Conservation (phyloP, 228 moss, liverwort and hornwort genomes). For the Sphagnum magellanicum region DNA sequence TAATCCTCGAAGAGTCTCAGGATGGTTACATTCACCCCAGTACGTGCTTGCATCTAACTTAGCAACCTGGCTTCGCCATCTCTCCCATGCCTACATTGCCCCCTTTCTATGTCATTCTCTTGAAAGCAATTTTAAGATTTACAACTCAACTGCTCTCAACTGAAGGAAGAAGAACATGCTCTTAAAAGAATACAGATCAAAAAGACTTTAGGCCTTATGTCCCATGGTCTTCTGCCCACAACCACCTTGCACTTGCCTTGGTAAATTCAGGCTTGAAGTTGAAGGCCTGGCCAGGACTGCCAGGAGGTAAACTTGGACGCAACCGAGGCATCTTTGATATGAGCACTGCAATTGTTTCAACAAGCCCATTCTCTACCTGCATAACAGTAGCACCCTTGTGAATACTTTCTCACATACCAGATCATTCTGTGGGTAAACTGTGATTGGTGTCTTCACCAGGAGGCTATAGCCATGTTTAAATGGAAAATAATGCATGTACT, state of each 20-base stretch:
- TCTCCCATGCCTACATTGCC: slow-evolving; percentile 78
- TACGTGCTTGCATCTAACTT: slow-evolving; percentile 80
- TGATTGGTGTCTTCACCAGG: too few relatives aligned
- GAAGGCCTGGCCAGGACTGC: slow-evolving; percentile 71
- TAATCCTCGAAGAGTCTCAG: slow-evolving; percentile 66
- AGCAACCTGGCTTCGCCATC: slow-evolving; percentile 86
- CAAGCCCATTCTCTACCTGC: slow-evolving; percentile 98
- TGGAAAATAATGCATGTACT: too few relatives aligned
- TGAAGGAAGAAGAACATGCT: too few relatives aligned
- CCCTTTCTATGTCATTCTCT: neutral
- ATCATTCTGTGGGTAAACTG: neutral
- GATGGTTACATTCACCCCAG: slow-evolving; percentile 87
- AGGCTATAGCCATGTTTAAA: too few relatives aligned
- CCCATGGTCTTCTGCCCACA: too few relatives aligned
- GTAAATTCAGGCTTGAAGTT: slow-evolving; percentile 94
- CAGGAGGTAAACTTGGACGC: slow-evolving; percentile 66
- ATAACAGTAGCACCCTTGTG: neutral
- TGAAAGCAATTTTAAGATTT: too few relatives aligned
- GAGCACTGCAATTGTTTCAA: slow-evolving; percentile 88
- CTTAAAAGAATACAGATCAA: too few relatives aligned
- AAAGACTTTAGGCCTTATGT: neutral
- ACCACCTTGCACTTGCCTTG: slow-evolving; percentile 35
- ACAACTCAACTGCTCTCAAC: too few relatives aligned
- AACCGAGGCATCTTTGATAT: slow-evolving; percentile 95
- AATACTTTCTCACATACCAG: neutral